A percentile compares a stretch with the other conserved stretches of the same genome.
These are phyloP conservation scores for Phytophthora pinifolia DNA, from an alignment of 352 stramenopile genomes.

Conservation along the genomic window DNA sequence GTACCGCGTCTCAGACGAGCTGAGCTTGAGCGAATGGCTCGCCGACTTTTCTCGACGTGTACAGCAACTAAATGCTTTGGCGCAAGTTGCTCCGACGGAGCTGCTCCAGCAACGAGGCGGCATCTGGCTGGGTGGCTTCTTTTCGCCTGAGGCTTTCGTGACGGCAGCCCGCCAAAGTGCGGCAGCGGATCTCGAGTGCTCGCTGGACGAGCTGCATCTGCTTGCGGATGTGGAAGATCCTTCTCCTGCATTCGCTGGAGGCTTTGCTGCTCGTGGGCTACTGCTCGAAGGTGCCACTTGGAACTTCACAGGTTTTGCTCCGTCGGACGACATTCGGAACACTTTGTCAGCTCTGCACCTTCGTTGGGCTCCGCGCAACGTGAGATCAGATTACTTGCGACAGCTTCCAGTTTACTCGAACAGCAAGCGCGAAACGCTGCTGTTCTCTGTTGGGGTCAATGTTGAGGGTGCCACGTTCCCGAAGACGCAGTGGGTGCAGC, in stretches of 20 bases:
- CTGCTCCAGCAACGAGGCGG: conserved; percentile 40
- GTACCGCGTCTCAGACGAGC: conserved; percentile 56
- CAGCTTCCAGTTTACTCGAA: conserved; percentile 88
- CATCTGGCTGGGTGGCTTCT: conserved; percentile 92
- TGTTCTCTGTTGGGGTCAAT: conserved; percentile 83
- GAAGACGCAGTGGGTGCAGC: conserved; percentile 75
- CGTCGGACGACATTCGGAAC: conserved; percentile 80
- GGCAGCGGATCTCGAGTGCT: conserved; percentile 75
- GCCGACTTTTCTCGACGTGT: conserved; percentile 78
- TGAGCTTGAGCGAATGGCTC: conserved; percentile 83
- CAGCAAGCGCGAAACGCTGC: conserved; percentile 63
- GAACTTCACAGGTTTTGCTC: conserved; percentile 60
- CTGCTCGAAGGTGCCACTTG: conserved; percentile 85
- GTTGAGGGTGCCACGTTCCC: conserved; percentile 51
- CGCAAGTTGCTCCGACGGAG: conserved; percentile 41
- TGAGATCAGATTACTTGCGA: conserved; percentile 31
- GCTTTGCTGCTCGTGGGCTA: conserved; percentile 72
- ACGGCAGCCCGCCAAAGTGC: conserved; percentile 91
- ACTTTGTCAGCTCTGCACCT: conserved; percentile 68
- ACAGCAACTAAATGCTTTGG: conserved; percentile 58
- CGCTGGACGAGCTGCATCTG: conserved; percentile 87
- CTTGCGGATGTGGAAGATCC: conserved; percentile 64
- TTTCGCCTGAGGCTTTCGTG: conserved; percentile 92
- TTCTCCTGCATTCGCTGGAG: conserved; percentile 21
- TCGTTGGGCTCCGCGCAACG: conserved; percentile 51